These are phyloP conservation scores for Phaeotremella fagi DNA, from an alignment of 768 basidiomycete species.

Conservation along the genomic window DNA sequence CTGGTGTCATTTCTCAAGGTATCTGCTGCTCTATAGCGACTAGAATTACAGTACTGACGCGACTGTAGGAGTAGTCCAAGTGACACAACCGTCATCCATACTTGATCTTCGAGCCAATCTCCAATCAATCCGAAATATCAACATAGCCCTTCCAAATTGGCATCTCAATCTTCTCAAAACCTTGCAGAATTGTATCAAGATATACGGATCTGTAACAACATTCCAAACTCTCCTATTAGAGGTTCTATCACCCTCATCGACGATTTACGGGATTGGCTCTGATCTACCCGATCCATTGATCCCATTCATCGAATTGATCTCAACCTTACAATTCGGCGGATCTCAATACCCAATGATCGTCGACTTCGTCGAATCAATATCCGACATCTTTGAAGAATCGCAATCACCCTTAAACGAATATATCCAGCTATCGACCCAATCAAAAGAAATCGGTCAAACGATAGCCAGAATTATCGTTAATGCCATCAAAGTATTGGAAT, in stretches of 20 bases:
- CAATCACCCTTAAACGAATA: no score
- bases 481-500: neutral
- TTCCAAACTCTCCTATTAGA: neutral
- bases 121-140: conserved; percentile 3
- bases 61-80: no score
- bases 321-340: neutral
- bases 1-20: no score
- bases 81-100: no score
- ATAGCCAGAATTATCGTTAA: neutral
- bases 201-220: neutral
- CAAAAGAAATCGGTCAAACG: neutral
- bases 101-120: conserved; percentile 1
- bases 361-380: neutral
- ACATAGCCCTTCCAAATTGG: neutral
- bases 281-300: neutral
- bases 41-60: no score
- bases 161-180: neutral
- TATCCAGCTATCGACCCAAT: neutral
- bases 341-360: neutral
- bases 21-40: neutral
- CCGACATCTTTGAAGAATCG: neutral
- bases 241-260: neutral
- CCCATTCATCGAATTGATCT: neutral
- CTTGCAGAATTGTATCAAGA: neutral
- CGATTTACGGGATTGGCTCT: neutral